Conservation (phyloP, 129 eudicot species). For the Pulicaria dysenterica region DNA sequence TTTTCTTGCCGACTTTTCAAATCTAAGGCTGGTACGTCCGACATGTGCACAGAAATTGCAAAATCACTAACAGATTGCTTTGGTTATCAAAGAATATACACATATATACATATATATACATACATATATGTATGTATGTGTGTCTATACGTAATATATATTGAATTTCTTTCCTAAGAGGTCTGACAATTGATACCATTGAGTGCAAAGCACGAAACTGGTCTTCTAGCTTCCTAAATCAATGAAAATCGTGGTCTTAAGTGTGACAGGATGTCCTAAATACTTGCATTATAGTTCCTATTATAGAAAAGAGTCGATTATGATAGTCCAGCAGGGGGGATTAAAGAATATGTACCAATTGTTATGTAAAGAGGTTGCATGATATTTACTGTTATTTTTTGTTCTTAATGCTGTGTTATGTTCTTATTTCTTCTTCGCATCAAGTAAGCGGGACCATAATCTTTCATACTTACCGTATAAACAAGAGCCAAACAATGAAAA, state of each 20-base stretch:
- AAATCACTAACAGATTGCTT: too few relatives aligned
- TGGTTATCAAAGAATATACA: too few relatives aligned
- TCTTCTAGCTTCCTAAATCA: background rate
- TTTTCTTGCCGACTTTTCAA: slow-evolving; percentile 79
- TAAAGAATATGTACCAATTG: background rate
- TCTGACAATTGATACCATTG: too few relatives aligned
- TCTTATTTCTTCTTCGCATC: background rate
- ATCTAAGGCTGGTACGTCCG: slow-evolving; percentile 69
- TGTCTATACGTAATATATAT: too few relatives aligned
- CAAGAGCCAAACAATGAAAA: background rate
- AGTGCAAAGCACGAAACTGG: too few relatives aligned
- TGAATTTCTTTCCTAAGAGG: too few relatives aligned
- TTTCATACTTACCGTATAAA: background rate
- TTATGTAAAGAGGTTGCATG: background rate
- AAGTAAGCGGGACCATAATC: background rate
- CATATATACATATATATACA: too few relatives aligned
- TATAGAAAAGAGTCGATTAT: background rate
- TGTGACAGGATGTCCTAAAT: background rate
- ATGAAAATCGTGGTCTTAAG: background rate
- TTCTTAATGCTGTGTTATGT: background rate
- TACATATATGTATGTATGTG: too few relatives aligned
- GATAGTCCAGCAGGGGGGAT: background rate
- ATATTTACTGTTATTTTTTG: background rate
- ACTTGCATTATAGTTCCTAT: background rate
- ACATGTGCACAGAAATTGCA: background rate